A percentile compares a stretch with the other conserved stretches of the same genome.
Evolutionary conservation across 805 yeast species (phyloP).

Genomic region (Scheffersomyces amazonensis): DNA sequence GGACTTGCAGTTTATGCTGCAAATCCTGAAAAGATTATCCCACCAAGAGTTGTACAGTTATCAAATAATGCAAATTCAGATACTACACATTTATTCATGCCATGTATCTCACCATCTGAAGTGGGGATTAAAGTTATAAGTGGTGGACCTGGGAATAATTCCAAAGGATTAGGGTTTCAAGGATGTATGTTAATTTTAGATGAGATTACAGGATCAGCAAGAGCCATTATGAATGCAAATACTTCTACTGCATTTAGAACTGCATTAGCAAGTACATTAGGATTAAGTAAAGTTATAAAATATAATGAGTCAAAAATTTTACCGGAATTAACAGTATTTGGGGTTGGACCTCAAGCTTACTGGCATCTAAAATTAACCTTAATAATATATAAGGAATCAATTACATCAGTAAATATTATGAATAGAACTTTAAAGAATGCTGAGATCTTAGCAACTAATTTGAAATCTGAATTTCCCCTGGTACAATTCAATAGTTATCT

Average conservation of each 20-base stretch:
- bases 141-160: conserved; percentile 42
- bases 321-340: conserved; percentile 43
- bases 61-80: conserved; percentile 31
- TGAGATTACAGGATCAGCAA: conserved; percentile 46
- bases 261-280: conserved; percentile 54
- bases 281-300: conserved; percentile 32
- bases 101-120: conserved; percentile 49
- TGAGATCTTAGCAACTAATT: conserved; percentile 17
- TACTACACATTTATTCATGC: conserved; percentile 61
- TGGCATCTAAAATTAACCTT: conserved; percentile 57
- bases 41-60: conserved; percentile 49
- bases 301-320: conserved; percentile 21
- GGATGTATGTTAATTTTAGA: conserved; percentile 55
- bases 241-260: conserved; percentile 67
- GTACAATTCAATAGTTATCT: conserved; percentile 19
- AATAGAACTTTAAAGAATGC: conserved; percentile 46
- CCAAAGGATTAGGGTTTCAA: conserved; percentile 47
- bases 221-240: conserved; percentile 56
- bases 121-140: conserved; percentile 62
- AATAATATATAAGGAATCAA: conserved; percentile 32
- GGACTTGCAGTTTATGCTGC: conserved; percentile 41
- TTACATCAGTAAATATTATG: conserved; percentile 41
- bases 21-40: conserved; percentile 45
- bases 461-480: conserved; percentile 25
- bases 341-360: conserved; percentile 61